phyloP scores from a whole-genome alignment of 1,139 yeast species.

The Spencermartinsiella ligniputridi region DNA sequence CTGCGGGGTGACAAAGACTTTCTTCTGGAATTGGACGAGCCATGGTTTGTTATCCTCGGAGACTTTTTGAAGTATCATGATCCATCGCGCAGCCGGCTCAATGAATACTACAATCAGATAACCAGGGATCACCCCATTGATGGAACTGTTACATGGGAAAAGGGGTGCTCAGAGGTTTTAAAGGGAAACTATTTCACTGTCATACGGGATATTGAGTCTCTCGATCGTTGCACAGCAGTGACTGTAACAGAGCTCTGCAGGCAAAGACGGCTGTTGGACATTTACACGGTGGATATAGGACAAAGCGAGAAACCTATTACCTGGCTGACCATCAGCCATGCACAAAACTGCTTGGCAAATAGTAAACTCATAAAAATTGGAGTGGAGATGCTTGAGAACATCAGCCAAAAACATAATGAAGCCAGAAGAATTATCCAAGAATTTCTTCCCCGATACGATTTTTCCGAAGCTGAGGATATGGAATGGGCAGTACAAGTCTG shows the following conservation, averaged over 20 bases:
- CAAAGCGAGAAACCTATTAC: conserved; percentile 17
- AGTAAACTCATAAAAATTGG: conserved; percentile 20
- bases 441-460: conserved; percentile 54
- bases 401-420: conserved; percentile 32
- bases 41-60: conserved; percentile 71
- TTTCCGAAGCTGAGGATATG: conserved; percentile 61
- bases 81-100: conserved; percentile 43
- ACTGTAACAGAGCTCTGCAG: conserved; percentile 61
- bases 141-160: conserved; percentile 49
- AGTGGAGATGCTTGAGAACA: conserved; percentile 20
- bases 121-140: conserved; percentile 37
- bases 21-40: conserved; percentile 44
- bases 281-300: conserved; percentile 32
- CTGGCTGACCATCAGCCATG: conserved; percentile 26
- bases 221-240: conserved; percentile 67
- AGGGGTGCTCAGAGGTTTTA: conserved; percentile 57
- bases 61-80: conserved; percentile 62
- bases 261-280: conserved; percentile 54
- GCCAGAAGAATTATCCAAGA: conserved; percentile 47
- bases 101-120: conserved; percentile 40
- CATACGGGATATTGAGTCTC: conserved; percentile 54
- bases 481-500: conserved; percentile 72
- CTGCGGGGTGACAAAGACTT: conserved; percentile 50
- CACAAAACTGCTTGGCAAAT: conserved; percentile 22
- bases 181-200: conserved; percentile 57